Evolutionary conservation across 225 moss, liverwort and hornwort genomes (phyloP).

Genomic region (Thuidium tamariscinum): DNA sequence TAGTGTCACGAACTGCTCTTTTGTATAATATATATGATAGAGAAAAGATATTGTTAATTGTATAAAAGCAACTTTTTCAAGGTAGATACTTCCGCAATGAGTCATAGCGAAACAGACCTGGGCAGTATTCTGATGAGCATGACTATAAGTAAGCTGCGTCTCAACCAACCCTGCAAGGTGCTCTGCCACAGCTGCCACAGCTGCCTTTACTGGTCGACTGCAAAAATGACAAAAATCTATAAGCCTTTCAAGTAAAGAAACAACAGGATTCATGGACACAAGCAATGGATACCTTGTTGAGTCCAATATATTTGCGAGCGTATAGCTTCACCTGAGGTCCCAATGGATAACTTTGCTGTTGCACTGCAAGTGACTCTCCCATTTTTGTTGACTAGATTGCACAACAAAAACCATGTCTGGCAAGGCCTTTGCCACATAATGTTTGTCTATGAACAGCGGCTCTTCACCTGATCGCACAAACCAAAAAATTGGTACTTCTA

Average conservation of each 20-base stretch:
- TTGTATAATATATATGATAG: neutral
- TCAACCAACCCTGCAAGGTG: slow-evolving; percentile 86
- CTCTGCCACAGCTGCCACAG: slow-evolving; percentile 92
- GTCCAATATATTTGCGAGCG: neutral
- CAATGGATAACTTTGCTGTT: slow-evolving; percentile 79
- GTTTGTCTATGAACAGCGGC: slow-evolving; percentile 88
- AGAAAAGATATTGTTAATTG: neutral
- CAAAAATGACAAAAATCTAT: neutral
- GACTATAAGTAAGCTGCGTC: slow-evolving; percentile 74
- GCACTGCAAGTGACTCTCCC: slow-evolving; percentile 98
- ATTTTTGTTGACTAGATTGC: slow-evolving; percentile 59
- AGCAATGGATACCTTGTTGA: neutral
- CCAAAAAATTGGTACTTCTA: slow-evolving; percentile 97
- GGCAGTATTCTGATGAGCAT: slow-evolving; percentile 71
- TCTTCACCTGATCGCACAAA: slow-evolving; percentile 72
- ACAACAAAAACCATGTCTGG: slow-evolving; percentile 95
- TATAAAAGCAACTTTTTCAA: neutral
- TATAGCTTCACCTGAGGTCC: slow-evolving; percentile 59
- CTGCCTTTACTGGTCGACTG: slow-evolving; percentile 82
- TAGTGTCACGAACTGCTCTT: neutral
- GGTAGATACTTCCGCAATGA: neutral
- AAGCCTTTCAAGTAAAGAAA: neutral
- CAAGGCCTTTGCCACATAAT: slow-evolving; percentile 82
- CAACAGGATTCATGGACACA: neutral
- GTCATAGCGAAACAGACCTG: slow-evolving; percentile 30